phyloP scores from a whole-genome alignment of 768 basidiomycete genomes.

The Lenzites betulinus region DNA sequence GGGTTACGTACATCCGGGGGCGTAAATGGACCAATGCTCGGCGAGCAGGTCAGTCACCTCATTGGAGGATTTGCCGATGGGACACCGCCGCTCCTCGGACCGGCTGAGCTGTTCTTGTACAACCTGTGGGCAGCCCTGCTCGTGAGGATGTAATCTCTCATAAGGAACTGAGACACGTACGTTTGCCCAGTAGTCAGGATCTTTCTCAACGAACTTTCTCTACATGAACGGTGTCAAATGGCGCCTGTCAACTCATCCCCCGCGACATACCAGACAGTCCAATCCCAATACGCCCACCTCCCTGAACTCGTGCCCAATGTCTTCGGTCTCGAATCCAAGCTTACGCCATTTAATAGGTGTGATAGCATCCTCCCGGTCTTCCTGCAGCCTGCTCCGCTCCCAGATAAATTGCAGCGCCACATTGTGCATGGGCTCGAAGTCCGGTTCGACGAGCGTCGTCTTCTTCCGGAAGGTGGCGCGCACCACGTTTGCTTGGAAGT shows the following conservation, averaged over 20 bases:
- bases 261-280: slow-evolving; percentile 67
- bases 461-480: slow-evolving; percentile 81
- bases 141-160: background rate
- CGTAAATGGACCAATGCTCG: slow-evolving; percentile 84
- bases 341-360: slow-evolving; percentile 68
- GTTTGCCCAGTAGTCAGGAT: slow-evolving; percentile 75
- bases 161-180: slow-evolving; percentile 35
- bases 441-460: slow-evolving; percentile 73
- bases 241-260: background rate
- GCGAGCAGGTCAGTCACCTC: slow-evolving; percentile 84
- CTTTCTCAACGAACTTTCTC: slow-evolving; percentile 68
- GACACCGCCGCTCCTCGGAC: slow-evolving; percentile 74
- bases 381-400: slow-evolving; percentile 57
- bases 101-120: slow-evolving; percentile 81
- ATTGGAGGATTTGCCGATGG: slow-evolving; percentile 80
- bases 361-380: slow-evolving; percentile 52
- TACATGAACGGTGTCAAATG: slow-evolving; percentile 28
- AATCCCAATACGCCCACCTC: slow-evolving; percentile 81
- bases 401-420: slow-evolving; percentile 68
- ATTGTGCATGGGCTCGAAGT: slow-evolving; percentile 57
- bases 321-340: slow-evolving; percentile 77
- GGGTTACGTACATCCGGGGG: slow-evolving; percentile 70
- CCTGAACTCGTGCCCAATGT: slow-evolving; percentile 73
- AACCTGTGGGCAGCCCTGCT: slow-evolving; percentile 44
- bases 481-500: slow-evolving; percentile 86